A percentile compares a stretch with the other conserved stretches of the same genome.
Evolutionary conservation across 371 early-diverging fungal species (phyloP).

Genomic region (Mucor piriformis): DNA sequence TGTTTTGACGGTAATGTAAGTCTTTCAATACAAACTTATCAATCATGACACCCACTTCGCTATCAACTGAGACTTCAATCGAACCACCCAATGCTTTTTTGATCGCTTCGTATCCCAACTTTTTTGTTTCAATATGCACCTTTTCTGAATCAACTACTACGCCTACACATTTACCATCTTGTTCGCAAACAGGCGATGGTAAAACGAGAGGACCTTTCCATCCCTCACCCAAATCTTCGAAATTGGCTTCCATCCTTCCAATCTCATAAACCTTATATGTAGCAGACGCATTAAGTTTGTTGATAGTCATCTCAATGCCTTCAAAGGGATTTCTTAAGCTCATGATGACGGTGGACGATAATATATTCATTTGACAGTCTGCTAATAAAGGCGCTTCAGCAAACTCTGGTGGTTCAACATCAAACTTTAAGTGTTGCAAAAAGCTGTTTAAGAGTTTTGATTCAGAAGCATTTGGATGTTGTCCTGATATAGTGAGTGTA

Average conservation of each 20-base stretch:
- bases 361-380: conserved; percentile 44
- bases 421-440: conserved; percentile 33
- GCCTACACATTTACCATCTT: conserved; percentile 17
- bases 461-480: conserved; percentile 39
- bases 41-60: conserved; percentile 37
- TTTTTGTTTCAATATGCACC: conserved; percentile 43
- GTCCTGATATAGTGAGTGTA: conserved; percentile 42
- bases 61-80: conserved; percentile 41
- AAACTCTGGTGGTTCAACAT: conserved; percentile 37
- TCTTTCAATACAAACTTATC: conserved; percentile 33
- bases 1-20: conserved; percentile 36
- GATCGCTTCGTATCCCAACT: conserved; percentile 43
- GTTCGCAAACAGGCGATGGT: conserved; percentile 25
- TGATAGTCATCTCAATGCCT: conserved; percentile 35
- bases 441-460: conserved; percentile 28
- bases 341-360: conserved; percentile 47
- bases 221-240: conserved; percentile 31
- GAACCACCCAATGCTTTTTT: conserved; percentile 44
- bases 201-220: conserved; percentile 28
- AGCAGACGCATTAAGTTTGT: conserved; percentile 45
- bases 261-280: conserved; percentile 33
- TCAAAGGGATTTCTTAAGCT: conserved; percentile 49
- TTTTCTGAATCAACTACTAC: conserved; percentile 38
- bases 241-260: conserved; percentile 40
- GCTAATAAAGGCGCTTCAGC: conserved; percentile 35